A percentile compares a stretch with the other conserved stretches of the same genome.
Evolutionary conservation across 2,329 filamentous ascomycete genomes (phyloP).

Genomic region (Phoma herbarum): DNA sequence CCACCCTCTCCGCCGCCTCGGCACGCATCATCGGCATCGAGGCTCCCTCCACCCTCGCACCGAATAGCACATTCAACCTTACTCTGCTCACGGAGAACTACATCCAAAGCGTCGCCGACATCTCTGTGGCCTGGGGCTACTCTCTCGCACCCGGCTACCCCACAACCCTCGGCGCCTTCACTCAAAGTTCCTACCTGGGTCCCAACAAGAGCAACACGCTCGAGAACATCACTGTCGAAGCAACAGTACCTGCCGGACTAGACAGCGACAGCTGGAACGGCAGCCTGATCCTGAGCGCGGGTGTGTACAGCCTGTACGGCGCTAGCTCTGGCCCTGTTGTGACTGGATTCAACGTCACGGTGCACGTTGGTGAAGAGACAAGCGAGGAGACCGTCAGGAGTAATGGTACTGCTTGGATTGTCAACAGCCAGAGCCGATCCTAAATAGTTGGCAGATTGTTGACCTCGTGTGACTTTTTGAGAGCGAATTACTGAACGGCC

Average conservation of each 20-base stretch:
- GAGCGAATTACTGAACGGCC: too few relatives aligned
- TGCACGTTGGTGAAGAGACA: conserved; percentile 28
- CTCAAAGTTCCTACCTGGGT: conserved; percentile 51
- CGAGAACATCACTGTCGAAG: conserved; percentile 35
- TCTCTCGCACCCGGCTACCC: conserved; percentile 33
- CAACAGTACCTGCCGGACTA: conserved; percentile 26
- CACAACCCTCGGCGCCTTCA: conserved; percentile 42
- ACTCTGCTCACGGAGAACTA: conserved; percentile 55
- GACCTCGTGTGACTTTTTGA: too few relatives aligned
- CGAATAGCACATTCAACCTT: conserved; percentile 51
- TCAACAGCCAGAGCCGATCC: conserved; percentile 6
- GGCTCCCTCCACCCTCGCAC: conserved; percentile 53
- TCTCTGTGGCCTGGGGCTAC: conserved; percentile 57
- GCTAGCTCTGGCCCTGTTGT: conserved; percentile 22
- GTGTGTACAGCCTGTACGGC: conserved; percentile 43
- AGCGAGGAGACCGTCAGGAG: conserved; percentile 25
- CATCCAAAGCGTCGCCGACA: conserved; percentile 57
- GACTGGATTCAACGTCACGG: conserved; percentile 33
- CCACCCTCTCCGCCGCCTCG: conserved; percentile 14
- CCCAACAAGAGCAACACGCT: conserved; percentile 39
- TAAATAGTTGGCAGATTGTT: too few relatives aligned
- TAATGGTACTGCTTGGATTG: conserved; percentile 16
- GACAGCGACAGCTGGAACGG: conserved; percentile 13
- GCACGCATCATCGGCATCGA: conserved; percentile 56
- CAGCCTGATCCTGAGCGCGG: conserved; percentile 31